Evolutionary conservation across 2,329 filamentous ascomycete genomes (phyloP).

Genomic region (Simplicillium sp.): DNA sequence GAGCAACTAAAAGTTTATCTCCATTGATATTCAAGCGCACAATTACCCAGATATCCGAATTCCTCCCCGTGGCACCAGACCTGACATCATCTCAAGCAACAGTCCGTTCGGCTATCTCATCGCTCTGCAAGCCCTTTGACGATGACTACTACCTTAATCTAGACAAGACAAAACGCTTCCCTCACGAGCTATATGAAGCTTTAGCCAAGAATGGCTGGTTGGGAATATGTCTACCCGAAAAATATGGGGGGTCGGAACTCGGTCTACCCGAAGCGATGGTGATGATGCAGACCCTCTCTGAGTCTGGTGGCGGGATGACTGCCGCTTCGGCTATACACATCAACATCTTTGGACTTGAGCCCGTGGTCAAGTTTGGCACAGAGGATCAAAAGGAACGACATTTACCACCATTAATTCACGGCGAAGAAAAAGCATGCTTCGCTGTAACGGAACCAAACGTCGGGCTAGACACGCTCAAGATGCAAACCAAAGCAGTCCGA

Average conservation of each 20-base stretch:
- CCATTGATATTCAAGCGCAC: too few relatives aligned
- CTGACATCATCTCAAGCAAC: slow-evolving; percentile 65
- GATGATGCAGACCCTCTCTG: slow-evolving; percentile 76
- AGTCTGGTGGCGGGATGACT: slow-evolving; percentile 72
- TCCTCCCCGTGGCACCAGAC: slow-evolving; percentile 23
- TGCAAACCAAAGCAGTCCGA: slow-evolving; percentile 55
- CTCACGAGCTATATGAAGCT: slow-evolving; percentile 64
- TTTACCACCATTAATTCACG: slow-evolving; percentile 62
- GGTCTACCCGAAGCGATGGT: slow-evolving; percentile 75
- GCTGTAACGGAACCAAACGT: slow-evolving; percentile 79
- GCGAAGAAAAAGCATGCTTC: slow-evolving; percentile 65
- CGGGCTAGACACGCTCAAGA: slow-evolving; percentile 65
- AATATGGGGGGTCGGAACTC: slow-evolving; percentile 63
- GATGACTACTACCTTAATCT: slow-evolving; percentile 69
- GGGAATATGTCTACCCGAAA: slow-evolving; percentile 68
- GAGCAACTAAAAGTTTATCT: too few relatives aligned
- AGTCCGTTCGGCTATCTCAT: slow-evolving; percentile 59
- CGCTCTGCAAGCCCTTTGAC: slow-evolving; percentile 61
- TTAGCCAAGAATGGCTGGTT: slow-evolving; percentile 71
- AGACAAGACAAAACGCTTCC: slow-evolving; percentile 61
- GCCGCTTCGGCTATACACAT: slow-evolving; percentile 53
- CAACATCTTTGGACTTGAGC: slow-evolving; percentile 67
- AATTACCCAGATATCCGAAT: too few relatives aligned
- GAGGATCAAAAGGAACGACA: slow-evolving; percentile 51
- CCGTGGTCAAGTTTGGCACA: slow-evolving; percentile 62